These are phyloP conservation scores for Clarireedia paspali DNA, from an alignment of 2,329 filamentous ascomycete genomes.

Conservation along the genomic window DNA sequence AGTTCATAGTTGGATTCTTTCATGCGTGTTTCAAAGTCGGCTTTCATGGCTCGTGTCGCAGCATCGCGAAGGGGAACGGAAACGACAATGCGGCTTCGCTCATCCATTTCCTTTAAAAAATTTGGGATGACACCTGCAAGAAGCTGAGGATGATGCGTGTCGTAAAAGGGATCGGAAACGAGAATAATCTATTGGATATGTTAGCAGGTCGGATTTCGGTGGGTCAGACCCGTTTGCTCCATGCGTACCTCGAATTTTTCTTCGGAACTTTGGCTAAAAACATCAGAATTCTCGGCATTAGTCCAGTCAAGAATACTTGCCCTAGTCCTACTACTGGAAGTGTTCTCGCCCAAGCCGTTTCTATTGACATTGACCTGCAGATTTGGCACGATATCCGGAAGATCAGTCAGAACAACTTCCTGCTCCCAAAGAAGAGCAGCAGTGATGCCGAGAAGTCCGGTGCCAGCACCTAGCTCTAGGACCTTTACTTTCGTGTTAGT, in stretches of 20 bases:
- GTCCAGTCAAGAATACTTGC: constrained; percentile 56
- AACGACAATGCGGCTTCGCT: constrained; percentile 57
- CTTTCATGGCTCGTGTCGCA: constrained; percentile 38
- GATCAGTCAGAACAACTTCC: constrained; percentile 69
- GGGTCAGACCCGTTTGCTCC: background rate
- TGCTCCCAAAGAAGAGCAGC: constrained; percentile 65
- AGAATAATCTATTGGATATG: constrained; percentile 55
- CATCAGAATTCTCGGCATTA: constrained; percentile 31
- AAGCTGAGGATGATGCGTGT: constrained; percentile 69
- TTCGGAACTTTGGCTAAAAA: constrained; percentile 32
- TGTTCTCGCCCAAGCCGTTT: constrained; percentile 41
- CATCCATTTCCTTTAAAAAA: constrained; percentile 50
- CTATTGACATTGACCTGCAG: constrained; percentile 69
- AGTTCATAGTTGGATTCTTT: background rate
- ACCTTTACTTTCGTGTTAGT: constrained; percentile 25
- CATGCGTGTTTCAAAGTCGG: constrained; percentile 1
- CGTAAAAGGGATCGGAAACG: constrained; percentile 82
- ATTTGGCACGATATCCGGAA: constrained; percentile 78
- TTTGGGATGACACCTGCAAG: constrained; percentile 62
- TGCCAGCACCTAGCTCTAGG: constrained; percentile 83
- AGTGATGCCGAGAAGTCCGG: constrained; percentile 81
- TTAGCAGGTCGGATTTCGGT: background rate
- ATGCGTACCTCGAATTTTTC: constrained; percentile 34
- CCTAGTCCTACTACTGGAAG: constrained; percentile 40
- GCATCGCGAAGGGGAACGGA: constrained; percentile 75